Percentiles rank a stretch among this genome's conserved stretches.
These are phyloP conservation scores for Ophiobolus disseminans DNA, from an alignment of 2,329 filamentous ascomycete species.

Conservation along the genomic window DNA sequence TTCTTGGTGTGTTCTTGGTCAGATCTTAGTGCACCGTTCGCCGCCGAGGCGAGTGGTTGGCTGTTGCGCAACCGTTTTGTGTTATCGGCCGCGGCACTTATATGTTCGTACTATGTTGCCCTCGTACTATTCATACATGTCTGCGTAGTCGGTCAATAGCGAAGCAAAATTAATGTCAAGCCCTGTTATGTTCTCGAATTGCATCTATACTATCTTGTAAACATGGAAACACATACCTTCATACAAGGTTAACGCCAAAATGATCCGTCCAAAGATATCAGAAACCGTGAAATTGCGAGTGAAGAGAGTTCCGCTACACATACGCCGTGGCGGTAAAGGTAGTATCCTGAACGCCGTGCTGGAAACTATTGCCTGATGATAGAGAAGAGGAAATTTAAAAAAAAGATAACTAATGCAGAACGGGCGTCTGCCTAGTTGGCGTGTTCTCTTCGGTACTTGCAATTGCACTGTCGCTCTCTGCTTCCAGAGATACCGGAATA, in stretches of 20 bases:
- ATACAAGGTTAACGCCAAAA: background rate
- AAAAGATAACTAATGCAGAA: conserved; percentile 17
- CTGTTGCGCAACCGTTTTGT: too few species aligned
- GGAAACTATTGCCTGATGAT: background rate
- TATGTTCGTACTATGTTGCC: too few species aligned
- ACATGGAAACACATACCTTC: conserved; percentile 9
- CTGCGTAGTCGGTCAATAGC: too few species aligned
- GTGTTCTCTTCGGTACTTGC: conserved; percentile 42
- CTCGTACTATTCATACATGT: too few species aligned
- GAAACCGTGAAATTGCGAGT: too few species aligned
- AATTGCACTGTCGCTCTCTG: conserved; percentile 35
- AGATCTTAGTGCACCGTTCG: too few species aligned
- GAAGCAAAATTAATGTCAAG: too few species aligned
- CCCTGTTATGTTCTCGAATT: conserved; percentile 7
- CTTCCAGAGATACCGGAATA: conserved; percentile 48
- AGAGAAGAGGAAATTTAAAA: conserved; percentile 3
- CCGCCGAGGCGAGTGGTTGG: too few species aligned
- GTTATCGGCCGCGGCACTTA: too few species aligned
- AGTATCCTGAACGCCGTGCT: conserved; percentile 30
- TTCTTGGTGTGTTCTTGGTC: background rate
- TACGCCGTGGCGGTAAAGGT: background rate
- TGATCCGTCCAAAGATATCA: too few species aligned
- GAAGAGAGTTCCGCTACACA: too few species aligned
- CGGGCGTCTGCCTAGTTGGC: conserved; percentile 26
- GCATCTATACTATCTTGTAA: conserved; percentile 3